A percentile compares a stretch with the other conserved stretches of the same genome.
Evolutionary conservation across 257 asterid species (phyloP).

Genomic region (Galeopsis tetrahit): DNA sequence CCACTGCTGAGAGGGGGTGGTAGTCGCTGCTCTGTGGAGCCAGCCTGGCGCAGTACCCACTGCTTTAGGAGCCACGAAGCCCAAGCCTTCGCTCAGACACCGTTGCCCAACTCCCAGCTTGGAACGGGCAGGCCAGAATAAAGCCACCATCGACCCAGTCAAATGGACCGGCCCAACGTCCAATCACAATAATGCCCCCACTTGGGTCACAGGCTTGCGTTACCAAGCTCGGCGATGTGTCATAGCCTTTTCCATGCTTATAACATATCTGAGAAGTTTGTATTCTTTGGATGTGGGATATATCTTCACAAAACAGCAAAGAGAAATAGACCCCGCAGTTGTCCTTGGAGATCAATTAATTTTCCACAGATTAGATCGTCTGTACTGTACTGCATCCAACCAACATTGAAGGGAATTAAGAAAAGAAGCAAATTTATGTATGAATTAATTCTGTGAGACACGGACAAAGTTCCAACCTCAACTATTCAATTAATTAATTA

Average conservation of each 20-base stretch:
- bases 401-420: not conserved
- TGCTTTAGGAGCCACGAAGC: conserved; percentile 6
- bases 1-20: conserved; percentile 3
- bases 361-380: not conserved
- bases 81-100: not conserved
- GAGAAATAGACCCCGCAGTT: not conserved
- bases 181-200: not conserved
- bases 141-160: not conserved
- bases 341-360: not conserved
- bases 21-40: conserved; percentile 10
- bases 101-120: conserved; percentile 15
- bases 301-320: not conserved
- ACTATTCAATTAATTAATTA: not conserved
- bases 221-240: not conserved
- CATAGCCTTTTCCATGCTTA: not conserved
- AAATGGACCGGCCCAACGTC: not conserved
- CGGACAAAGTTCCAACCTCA: not conserved
- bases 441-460: not conserved
- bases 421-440: not conserved
- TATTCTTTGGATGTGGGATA: not conserved
- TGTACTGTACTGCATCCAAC: not conserved
- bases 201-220: not conserved
- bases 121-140: not conserved
- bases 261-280: not conserved
- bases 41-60: conserved; percentile 15